Evolutionary conservation across 2,329 filamentous ascomycete species (phyloP).

Genomic region (Sporothrix sp.): DNA sequence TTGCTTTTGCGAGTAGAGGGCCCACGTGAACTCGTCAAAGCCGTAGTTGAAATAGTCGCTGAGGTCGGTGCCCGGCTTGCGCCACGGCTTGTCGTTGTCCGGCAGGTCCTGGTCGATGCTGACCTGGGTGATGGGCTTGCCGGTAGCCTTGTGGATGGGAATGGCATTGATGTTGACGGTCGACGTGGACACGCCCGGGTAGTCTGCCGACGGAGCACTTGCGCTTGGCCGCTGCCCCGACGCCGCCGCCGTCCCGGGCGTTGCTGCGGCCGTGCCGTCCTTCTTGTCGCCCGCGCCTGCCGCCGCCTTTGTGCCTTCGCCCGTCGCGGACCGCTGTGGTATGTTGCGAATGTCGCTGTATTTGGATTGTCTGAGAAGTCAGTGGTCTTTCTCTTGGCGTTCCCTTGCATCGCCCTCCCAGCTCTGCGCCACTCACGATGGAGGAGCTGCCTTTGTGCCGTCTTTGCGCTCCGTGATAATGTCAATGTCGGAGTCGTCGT

Average conservation of each 20-base stretch:
- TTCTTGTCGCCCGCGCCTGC: slow-evolving; percentile 40
- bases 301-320: slow-evolving; percentile 38
- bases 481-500: slow-evolving; percentile 46
- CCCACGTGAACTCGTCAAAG: slow-evolving; percentile 98
- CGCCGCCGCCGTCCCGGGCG: background rate
- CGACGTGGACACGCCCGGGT: slow-evolving; percentile 62
- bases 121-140: slow-evolving; percentile 70
- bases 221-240: background rate
- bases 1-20: slow-evolving; percentile 85
- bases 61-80: slow-evolving; percentile 84
- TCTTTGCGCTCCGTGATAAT: slow-evolving; percentile 60
- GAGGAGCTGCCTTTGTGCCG: slow-evolving; percentile 48
- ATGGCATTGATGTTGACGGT: slow-evolving; percentile 77
- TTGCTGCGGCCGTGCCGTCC: slow-evolving; percentile 19
- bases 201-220: slow-evolving; percentile 19
- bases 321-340: slow-evolving; percentile 47
- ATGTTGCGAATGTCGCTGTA: slow-evolving; percentile 59
- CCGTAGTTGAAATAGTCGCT: slow-evolving; percentile 99
- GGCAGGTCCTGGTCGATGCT: slow-evolving; percentile 66
- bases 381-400: background rate
- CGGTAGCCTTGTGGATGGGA: slow-evolving; percentile 66
- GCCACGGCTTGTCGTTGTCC: slow-evolving; percentile 88
- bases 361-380: slow-evolving; percentile 41
- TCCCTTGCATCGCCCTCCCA: too few species aligned
- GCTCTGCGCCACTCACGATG: slow-evolving; percentile 48